Percentiles rank a stretch among this genome's conserved stretches.
Conservation (phyloP, 108 stramenopile species). For the Stephanodiscus minutulus region DNA sequence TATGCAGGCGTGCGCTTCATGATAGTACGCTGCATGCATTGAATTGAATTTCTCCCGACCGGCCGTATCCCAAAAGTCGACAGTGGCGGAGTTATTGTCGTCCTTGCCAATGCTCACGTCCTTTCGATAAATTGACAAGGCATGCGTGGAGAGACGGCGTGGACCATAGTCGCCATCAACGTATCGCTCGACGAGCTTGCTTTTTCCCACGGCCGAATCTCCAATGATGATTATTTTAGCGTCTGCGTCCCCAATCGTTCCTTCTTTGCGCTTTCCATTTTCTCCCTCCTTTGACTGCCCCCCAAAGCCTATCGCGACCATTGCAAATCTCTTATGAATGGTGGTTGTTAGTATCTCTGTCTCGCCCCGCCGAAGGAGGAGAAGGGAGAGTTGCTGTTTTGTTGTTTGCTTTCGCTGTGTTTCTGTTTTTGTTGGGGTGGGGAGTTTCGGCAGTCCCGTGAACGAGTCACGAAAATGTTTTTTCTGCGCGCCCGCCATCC, state of each 20-base stretch:
- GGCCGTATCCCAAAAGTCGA: slow-evolving; percentile 90
- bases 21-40: slow-evolving; percentile 89
- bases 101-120: slow-evolving; percentile 28
- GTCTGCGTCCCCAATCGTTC: slow-evolving; percentile 27
- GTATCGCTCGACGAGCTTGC: slow-evolving; percentile 82
- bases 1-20: slow-evolving; percentile 79
- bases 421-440: no score
- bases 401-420: not conserved
- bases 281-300: not conserved
- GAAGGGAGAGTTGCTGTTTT: no score
- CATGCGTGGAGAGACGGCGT: slow-evolving; percentile 79
- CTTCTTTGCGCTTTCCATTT: not conserved
- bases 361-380: no score
- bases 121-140: slow-evolving; percentile 78
- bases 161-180: slow-evolving; percentile 87
- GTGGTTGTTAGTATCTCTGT: no score
- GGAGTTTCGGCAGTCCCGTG: not conserved
- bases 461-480: not conserved
- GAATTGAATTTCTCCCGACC: slow-evolving; percentile 86
- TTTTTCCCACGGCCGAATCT: slow-evolving; percentile 88
- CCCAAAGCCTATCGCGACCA: not conserved
- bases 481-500: not conserved
- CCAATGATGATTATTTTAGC: slow-evolving; percentile 81
- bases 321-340: not conserved
- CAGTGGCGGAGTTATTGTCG: slow-evolving; percentile 17